Conservation (phyloP, 441 rosid genomes). For the Adansonia gregorii region DNA sequence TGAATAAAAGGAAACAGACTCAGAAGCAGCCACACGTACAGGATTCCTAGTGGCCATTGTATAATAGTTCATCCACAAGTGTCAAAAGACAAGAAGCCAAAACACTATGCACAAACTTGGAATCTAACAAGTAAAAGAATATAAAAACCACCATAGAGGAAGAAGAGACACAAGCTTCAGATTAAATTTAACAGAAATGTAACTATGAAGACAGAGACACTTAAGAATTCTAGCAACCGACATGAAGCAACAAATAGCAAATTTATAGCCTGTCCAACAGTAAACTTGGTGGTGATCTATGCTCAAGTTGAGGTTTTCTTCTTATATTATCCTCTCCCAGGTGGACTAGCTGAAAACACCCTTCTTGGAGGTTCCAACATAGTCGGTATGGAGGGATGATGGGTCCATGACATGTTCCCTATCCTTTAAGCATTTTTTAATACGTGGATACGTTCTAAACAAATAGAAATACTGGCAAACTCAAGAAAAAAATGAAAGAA, state of each 20-base stretch:
- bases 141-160: conserved; percentile 4
- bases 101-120: conserved; percentile 3
- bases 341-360: neutral
- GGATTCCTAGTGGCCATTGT: neutral
- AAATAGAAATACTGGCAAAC: neutral
- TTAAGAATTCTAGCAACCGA: no score
- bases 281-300: no score
- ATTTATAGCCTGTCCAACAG: no score
- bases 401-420: conserved; percentile 10
- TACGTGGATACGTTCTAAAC: neutral
- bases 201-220: no score
- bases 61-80: neutral
- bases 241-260: no score
- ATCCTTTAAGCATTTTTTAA: conserved; percentile 4
- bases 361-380: neutral
- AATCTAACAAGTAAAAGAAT: neutral
- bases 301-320: conserved; percentile 2
- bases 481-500: neutral
- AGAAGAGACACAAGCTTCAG: neutral
- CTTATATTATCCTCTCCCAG: neutral
- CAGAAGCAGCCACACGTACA: conserved; percentile 27
- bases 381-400: conserved; percentile 2
- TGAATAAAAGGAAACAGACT: conserved; percentile 39
- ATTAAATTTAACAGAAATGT: no score
- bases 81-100: neutral